phyloP scores from a whole-genome alignment of 2,329 filamentous ascomycete species.

The Metarhizium album region DNA sequence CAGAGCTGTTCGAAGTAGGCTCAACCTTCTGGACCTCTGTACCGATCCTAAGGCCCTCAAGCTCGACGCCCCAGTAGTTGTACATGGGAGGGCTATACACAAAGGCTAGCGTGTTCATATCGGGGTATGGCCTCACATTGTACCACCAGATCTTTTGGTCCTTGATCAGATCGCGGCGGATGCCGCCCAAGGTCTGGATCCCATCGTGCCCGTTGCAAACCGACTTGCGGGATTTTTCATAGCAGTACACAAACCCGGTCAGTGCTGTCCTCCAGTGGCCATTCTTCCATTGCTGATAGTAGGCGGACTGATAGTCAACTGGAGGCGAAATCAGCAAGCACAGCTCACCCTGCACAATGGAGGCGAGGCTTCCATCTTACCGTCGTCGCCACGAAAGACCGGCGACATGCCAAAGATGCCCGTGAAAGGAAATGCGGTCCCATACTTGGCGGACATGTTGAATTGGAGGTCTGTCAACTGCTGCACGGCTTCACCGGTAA shows the following conservation, averaged over 20 bases:
- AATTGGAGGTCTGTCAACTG: constrained; percentile 10
- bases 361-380: constrained; percentile 3
- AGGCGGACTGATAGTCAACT: constrained; percentile 7
- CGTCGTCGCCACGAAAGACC: constrained; percentile 7
- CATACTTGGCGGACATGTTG: constrained; percentile 3
- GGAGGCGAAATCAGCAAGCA: neutral
- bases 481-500: constrained; percentile 4
- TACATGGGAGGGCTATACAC: constrained; percentile 9
- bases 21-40: constrained; percentile 9
- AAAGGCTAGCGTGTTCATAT: constrained; percentile 11
- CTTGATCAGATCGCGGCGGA: constrained; percentile 11
- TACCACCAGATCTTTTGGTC: constrained; percentile 21
- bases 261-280: constrained; percentile 7
- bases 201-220: constrained; percentile 11
- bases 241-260: constrained; percentile 12
- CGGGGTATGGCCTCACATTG: constrained; percentile 10
- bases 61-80: constrained; percentile 12
- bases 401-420: constrained; percentile 10
- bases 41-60: constrained; percentile 9
- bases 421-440: constrained; percentile 7
- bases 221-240: constrained; percentile 6
- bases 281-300: constrained; percentile 12
- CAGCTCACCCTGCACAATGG: neutral
- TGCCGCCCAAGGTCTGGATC: constrained; percentile 11
- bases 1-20: constrained; percentile 8